Evolutionary conservation across 768 basidiomycete genomes (phyloP).

Genomic region (Calocybe gangraenosa): DNA sequence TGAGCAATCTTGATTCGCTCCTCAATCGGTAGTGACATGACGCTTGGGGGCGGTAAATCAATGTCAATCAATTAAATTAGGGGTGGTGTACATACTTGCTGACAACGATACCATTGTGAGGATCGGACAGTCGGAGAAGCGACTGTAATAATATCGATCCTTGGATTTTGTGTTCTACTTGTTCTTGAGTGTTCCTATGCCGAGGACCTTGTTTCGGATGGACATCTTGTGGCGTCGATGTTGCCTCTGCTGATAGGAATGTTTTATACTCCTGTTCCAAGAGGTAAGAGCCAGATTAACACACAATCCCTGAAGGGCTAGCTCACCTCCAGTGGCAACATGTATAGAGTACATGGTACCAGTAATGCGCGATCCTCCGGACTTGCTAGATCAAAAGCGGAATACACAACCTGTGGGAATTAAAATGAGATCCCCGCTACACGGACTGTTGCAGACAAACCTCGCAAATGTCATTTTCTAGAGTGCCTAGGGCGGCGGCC

Average conservation of each 20-base stretch:
- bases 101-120: constrained; percentile 64
- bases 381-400: constrained; percentile 53
- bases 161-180: constrained; percentile 68
- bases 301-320: neutral
- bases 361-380: constrained; percentile 47
- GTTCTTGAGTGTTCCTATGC: constrained; percentile 24
- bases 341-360: constrained; percentile 63
- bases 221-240: neutral
- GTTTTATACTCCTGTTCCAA: constrained; percentile 20
- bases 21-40: constrained; percentile 52
- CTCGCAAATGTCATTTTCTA: constrained; percentile 49
- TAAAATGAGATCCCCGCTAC: too few species aligned
- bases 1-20: constrained; percentile 51
- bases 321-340: constrained; percentile 47
- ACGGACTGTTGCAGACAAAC: constrained; percentile 33
- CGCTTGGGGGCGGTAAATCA: constrained; percentile 38
- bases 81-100: constrained; percentile 49
- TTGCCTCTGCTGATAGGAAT: constrained; percentile 1
- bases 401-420: constrained; percentile 47
- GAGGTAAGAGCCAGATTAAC: constrained; percentile 1
- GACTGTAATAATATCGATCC: constrained; percentile 86
- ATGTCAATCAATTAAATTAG: constrained; percentile 4
- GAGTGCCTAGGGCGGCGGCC: constrained; percentile 40
- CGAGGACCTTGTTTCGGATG: constrained; percentile 9
- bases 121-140: constrained; percentile 62